Conservation (phyloP, 2,329 filamentous ascomycete species). For the Ophiostoma angusticollis region DNA sequence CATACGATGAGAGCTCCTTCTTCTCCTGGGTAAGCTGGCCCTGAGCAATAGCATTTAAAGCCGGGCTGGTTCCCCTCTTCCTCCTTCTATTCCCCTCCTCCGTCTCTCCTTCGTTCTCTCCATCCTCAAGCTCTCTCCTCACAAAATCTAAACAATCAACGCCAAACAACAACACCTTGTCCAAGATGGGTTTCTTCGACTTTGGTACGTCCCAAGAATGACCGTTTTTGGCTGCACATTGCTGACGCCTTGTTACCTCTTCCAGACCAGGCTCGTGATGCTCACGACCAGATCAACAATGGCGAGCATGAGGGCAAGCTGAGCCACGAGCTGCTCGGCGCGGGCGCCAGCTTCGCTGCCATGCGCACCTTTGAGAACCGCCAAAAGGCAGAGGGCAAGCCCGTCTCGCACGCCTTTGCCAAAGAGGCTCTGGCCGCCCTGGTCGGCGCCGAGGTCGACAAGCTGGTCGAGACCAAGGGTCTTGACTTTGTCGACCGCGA, state of each 20-base stretch:
- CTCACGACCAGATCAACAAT: slow-evolving; percentile 29
- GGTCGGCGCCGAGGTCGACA: slow-evolving; percentile 64
- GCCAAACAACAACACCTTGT: too few relatives aligned
- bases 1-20: too few relatives aligned
- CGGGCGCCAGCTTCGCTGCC: slow-evolving; percentile 64
- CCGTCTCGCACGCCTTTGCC: slow-evolving; percentile 59
- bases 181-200: slow-evolving; percentile 14
- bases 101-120: not conserved
- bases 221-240: too few relatives aligned
- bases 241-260: too few relatives aligned
- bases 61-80: too few relatives aligned
- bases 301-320: slow-evolving; percentile 46
- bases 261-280: slow-evolving; percentile 28
- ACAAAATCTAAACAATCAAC: not conserved
- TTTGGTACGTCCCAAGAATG: slow-evolving; percentile 12
- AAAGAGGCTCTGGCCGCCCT: slow-evolving; percentile 65
- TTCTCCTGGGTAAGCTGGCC: too few relatives aligned
- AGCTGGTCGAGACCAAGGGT: slow-evolving; percentile 60
- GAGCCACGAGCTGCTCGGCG: slow-evolving; percentile 62
- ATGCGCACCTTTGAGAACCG: slow-evolving; percentile 71
- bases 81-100: not conserved
- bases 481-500: slow-evolving; percentile 45
- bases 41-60: too few relatives aligned
- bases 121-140: not conserved
- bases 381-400: slow-evolving; percentile 58